These are phyloP conservation scores for Citrullus mucosospermus DNA, from an alignment of 306 rosid genomes.

Conservation along the genomic window DNA sequence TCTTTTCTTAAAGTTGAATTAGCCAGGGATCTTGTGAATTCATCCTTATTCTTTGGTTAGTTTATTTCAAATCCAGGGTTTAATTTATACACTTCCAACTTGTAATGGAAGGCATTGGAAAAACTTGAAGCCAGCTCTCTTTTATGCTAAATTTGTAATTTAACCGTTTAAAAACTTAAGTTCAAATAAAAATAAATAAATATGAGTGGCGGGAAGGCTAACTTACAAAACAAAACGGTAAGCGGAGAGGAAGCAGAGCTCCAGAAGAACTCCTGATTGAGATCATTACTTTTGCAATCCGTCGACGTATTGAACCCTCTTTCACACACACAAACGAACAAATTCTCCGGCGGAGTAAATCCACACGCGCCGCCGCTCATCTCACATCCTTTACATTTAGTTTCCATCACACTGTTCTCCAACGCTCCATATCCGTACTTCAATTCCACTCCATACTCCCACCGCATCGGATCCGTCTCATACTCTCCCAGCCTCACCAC, in stretches of 20 bases:
- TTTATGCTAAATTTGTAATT: too few relatives aligned
- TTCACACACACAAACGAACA: constrained; percentile 44
- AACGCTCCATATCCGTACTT: constrained; percentile 25
- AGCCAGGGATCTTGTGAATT: too few relatives aligned
- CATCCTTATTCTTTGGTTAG: too few relatives aligned
- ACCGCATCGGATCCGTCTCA: constrained; percentile 34
- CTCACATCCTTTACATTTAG: constrained; percentile 40
- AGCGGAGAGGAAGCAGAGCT: constrained; percentile 9
- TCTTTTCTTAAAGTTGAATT: too few relatives aligned
- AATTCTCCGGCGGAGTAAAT: constrained; percentile 22
- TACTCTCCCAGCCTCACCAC: constrained; percentile 35
- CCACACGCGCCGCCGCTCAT: constrained; percentile 59
- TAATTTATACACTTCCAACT: too few relatives aligned
- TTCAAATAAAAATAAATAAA: too few relatives aligned
- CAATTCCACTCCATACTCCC: constrained; percentile 51
- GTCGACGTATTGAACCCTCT: constrained; percentile 33
- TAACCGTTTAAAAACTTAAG: too few relatives aligned
- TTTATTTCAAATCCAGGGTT: too few relatives aligned
- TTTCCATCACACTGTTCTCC: constrained; percentile 19
- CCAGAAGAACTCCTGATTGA: constrained; percentile 19
- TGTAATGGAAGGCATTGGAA: too few relatives aligned
- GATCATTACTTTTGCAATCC: constrained; percentile 30
- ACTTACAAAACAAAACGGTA: constrained; percentile 16
- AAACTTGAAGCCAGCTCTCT: too few relatives aligned
- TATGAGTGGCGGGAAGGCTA: background rate